Conservation (phyloP, 1,284 basidiomycete genomes). For the Trichosporon ovoides region DNA sequence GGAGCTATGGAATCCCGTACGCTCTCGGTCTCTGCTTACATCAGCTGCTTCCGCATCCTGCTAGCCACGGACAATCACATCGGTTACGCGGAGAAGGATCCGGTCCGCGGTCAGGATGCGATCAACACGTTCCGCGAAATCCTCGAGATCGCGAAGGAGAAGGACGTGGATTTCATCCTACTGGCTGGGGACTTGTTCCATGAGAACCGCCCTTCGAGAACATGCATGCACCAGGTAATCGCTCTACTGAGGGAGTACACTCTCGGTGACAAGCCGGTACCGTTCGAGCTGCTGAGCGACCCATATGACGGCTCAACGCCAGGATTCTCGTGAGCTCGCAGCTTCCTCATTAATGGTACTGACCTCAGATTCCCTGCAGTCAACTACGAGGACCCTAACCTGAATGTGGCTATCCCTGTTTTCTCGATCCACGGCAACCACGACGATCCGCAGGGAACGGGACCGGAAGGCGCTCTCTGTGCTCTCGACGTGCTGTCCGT, state of each 20-base stretch:
- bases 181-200: conserved; percentile 96
- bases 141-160: conserved; percentile 77
- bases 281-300: conserved; percentile 86
- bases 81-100: conserved; percentile 91
- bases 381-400: conserved; percentile 95
- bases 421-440: conserved; percentile 99
- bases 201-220: conserved; percentile 90
- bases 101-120: conserved; percentile 87
- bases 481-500: conserved; percentile 92
- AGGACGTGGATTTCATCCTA: conserved; percentile 89
- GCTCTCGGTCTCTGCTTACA: too few relatives aligned
- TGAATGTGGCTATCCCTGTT: conserved; percentile 90
- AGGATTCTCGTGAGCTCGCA: conserved; percentile 67
- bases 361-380: conserved; percentile 78
- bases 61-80: conserved; percentile 94
- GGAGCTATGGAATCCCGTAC: too few relatives aligned
- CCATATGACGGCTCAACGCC: conserved; percentile 79
- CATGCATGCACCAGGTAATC: conserved; percentile 81
- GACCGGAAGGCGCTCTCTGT: conserved; percentile 87
- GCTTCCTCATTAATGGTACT: background rate
- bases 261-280: conserved; percentile 75
- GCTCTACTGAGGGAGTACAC: conserved; percentile 87
- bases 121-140: conserved; percentile 95
- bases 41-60: conserved; percentile 64
- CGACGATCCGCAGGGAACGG: conserved; percentile 96